Base-by-base conservation (phyloP, 208 protist genomes). In the Endotrypanum monterogeii region DNA sequence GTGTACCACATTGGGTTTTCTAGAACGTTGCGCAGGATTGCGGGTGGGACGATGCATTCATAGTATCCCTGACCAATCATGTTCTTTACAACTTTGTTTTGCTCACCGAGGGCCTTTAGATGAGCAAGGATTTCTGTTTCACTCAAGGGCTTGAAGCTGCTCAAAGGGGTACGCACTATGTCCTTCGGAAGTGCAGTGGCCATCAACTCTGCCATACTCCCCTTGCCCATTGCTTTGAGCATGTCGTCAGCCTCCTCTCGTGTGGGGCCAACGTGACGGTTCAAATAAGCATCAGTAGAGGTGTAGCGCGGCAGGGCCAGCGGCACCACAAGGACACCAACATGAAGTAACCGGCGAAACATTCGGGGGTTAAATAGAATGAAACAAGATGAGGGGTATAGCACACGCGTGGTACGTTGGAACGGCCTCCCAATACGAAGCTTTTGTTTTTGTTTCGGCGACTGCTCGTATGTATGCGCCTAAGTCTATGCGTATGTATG, bases 1-100 rank as follows among this genome's bases (percentile, higher is more conserved):
- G 99, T 99, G 87, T 99, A 99, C 99, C 99, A 99, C 41, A 92
- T 96, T 60, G 99, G 98, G 76, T 99, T 99, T 87, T 99, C 98
- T 71, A 99, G 77, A 35, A 99, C 84, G 78, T 99, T 99, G 63
- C 98, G 89, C 80, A 98, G 74, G 73, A 99, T 98, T 0, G 97
- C 96, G 23, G 88, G 70, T 11, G 98, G 97, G 30, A 90, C 88
- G 25, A 96, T 89, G 41, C 88, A 97, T 68, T 94, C 92, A 83
- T 99, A 97, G 86, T 97, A 99, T 23, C 96, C 96, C 76, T 96
- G 89, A 18, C 96, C 96, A 79, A 98, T 98, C 82, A 98, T 98
- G 68, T 78, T 95, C 78, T 97, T 98, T 30, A 90, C 54, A 0
- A 99, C 67, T 66, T 91, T 88, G 80, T 99, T 99, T 55, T 96